A percentile compares a stretch with the other conserved stretches of the same genome.
Conservation (phyloP, 2,329 filamentous ascomycete genomes). For the Aspergillus udagawae region DNA sequence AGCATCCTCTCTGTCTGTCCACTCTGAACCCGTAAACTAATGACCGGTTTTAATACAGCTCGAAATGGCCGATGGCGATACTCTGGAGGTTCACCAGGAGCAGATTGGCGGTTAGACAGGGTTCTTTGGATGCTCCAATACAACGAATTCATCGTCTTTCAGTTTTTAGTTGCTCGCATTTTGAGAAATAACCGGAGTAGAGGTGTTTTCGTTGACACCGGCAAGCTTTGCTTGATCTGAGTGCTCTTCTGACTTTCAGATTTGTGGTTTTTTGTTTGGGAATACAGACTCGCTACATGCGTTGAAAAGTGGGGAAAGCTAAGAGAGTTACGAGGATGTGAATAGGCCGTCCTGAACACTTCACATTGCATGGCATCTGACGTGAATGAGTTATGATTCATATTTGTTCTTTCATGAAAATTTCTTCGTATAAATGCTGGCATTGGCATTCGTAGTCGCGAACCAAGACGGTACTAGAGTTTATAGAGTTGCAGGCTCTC, state of each 20-base stretch:
- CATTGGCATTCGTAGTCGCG: not conserved
- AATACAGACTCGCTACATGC: not conserved
- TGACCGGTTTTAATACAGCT: conserved; percentile 54
- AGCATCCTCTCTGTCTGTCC: conserved; percentile 1
- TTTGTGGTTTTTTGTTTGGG: not conserved
- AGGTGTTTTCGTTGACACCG: not conserved
- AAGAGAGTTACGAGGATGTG: not conserved
- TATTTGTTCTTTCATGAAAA: not conserved
- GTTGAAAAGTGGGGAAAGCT: not conserved
- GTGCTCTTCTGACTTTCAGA: not conserved
- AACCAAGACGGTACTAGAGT: not conserved
- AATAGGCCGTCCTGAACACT: not conserved
- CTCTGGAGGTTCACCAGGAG: conserved; percentile 95
- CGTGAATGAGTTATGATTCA: not conserved
- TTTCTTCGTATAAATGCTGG: not conserved
- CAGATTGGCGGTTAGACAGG: conserved; percentile 71
- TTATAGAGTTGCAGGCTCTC: not conserved
- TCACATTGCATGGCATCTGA: not conserved
- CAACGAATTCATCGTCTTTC: not conserved
- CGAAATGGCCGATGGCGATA: conserved; percentile 95
- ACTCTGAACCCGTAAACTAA: not conserved
- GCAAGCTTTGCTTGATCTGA: not conserved
- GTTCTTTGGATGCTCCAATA: not conserved
- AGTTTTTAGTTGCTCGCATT: not conserved
- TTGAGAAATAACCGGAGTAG: not conserved